phyloP scores from a whole-genome alignment of 352 stramenopile species.

The Phytophthora quininea region DNA sequence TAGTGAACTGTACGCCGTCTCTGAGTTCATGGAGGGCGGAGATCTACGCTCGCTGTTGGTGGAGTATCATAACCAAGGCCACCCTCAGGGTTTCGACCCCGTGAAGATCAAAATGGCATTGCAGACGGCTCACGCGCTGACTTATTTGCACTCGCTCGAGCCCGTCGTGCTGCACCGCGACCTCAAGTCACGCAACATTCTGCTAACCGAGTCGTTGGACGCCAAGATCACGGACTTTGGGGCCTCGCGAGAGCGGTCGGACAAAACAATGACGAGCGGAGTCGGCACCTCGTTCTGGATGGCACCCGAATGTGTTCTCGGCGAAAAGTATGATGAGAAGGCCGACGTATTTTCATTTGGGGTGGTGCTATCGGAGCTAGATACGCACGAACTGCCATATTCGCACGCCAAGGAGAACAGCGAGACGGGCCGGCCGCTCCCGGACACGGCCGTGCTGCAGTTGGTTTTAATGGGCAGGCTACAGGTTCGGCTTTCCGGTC shows the following conservation, averaged over 20 bases:
- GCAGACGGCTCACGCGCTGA: slow-evolving; percentile 48
- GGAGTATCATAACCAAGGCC: slow-evolving; percentile 13
- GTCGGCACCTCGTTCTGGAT: slow-evolving; percentile 49
- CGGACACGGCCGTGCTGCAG: slow-evolving; percentile 53
- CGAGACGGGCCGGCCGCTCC: slow-evolving; percentile 27
- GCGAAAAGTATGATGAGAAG: slow-evolving; percentile 36
- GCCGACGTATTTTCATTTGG: slow-evolving; percentile 51
- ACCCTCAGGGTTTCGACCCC: slow-evolving; percentile 28
- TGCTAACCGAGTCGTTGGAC: slow-evolving; percentile 40
- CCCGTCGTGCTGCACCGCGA: slow-evolving; percentile 60
- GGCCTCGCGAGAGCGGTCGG: slow-evolving; percentile 16
- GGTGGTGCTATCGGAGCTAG: slow-evolving; percentile 44
- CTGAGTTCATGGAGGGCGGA: slow-evolving; percentile 54
- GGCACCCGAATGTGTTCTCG: slow-evolving; percentile 43
- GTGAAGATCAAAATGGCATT: slow-evolving; percentile 49
- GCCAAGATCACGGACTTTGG: slow-evolving; percentile 60
- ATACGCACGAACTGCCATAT: slow-evolving; percentile 47
- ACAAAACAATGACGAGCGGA: slow-evolving; percentile 41
- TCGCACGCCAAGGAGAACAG: slow-evolving; percentile 36
- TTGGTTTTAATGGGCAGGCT: slow-evolving; percentile 52
- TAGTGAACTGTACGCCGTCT: slow-evolving; percentile 46
- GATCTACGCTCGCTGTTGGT: slow-evolving; percentile 45
- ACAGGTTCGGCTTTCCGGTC: slow-evolving; percentile 45
- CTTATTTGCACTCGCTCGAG: slow-evolving; percentile 52
- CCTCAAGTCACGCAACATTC: slow-evolving; percentile 76